phyloP scores from a whole-genome alignment of 1,284 basidiomycete species.

The Lentinula novae-zelandiae region DNA sequence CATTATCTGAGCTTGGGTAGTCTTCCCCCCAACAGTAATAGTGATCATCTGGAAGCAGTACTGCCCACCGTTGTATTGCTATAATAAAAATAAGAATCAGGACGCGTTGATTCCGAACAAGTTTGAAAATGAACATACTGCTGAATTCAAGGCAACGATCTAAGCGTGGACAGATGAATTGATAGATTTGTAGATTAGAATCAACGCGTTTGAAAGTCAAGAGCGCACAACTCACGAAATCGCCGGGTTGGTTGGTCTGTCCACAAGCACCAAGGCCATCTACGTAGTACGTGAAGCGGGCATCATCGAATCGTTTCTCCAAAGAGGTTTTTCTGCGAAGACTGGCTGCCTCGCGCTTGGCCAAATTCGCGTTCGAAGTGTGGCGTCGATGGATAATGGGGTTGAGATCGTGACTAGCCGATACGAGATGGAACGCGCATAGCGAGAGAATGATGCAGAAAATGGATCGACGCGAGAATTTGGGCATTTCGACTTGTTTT shows the following conservation, averaged over 20 bases:
- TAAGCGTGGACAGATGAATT: constrained; percentile 15
- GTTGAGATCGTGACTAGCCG: neutral
- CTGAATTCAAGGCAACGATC: constrained; percentile 41
- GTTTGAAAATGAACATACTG: constrained; percentile 24
- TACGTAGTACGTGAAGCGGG: constrained; percentile 47
- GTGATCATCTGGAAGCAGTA: constrained; percentile 67
- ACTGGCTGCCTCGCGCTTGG: neutral
- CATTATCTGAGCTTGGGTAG: constrained; percentile 58
- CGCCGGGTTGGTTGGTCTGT: constrained; percentile 23
- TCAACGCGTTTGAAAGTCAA: neutral
- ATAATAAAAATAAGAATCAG: constrained; percentile 9
- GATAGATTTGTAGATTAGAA: neutral
- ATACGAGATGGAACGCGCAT: neutral
- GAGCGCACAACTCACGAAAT: constrained; percentile 27
- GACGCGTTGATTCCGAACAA: neutral
- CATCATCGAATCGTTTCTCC: constrained; percentile 29
- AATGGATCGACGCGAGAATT: neutral
- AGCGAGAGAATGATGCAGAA: constrained; percentile 2
- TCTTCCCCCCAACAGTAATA: constrained; percentile 63
- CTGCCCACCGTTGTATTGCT: constrained; percentile 52
- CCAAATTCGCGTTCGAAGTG: neutral
- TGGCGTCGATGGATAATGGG: constrained; percentile 4
- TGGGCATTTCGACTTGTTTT: neutral
- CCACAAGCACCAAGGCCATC: constrained; percentile 51
- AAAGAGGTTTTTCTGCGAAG: constrained; percentile 15